Base-by-base conservation (phyloP, 495 filamentous ascomycete species). In the Friedmanniomyces endolithicus region DNA sequence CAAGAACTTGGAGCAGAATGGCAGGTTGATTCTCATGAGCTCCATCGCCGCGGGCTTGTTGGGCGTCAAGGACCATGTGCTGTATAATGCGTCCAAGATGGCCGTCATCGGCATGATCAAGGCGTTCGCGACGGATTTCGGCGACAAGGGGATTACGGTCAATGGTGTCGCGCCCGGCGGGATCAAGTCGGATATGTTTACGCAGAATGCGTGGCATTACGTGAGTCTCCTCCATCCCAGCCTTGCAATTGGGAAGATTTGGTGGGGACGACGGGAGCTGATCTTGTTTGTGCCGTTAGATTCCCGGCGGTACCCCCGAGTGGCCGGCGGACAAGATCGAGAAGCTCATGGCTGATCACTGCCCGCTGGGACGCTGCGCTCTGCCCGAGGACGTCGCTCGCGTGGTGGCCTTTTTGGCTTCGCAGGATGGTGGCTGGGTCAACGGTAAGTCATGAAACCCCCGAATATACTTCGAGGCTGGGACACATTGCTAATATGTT, bases 51-150 rank as follows among this genome's bases (percentile, higher is more conserved):
- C 74, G 6, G 72, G 68, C 24, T 64, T 77, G 34, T 60, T 70
- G 56, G 82, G 81, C 34, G 80, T 89, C 34, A 78, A 77, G 55
- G 76, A 85, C 63, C 86, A 89, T 67, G 77, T 82, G 1, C 71
- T 90, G 39, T 89, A 90, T 71, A 81, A 85, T 27, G 84, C 80
- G 29, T 78, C 73, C 70, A 89, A 90, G 74, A 82, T 82, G 61
- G 83, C 86, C 1, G 78, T 89, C 50, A 85, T 88, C 64, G 83
- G 81, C n/a, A 82, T 90, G 65, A 80, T 81, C 56, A 81, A 85
- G 67, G 77, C 75, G 52, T 86, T 90, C 63, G 78, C 86, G 2
- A 74, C 78, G 4, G 86, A 90, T 65, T 86, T 81, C 61, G 85
- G 85, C 16, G 74, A 75, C 63, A 79, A 79, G 67, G 77, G 78